Conservation (phyloP, 352 stramenopile species). For the Phytophthora rubi region DNA sequence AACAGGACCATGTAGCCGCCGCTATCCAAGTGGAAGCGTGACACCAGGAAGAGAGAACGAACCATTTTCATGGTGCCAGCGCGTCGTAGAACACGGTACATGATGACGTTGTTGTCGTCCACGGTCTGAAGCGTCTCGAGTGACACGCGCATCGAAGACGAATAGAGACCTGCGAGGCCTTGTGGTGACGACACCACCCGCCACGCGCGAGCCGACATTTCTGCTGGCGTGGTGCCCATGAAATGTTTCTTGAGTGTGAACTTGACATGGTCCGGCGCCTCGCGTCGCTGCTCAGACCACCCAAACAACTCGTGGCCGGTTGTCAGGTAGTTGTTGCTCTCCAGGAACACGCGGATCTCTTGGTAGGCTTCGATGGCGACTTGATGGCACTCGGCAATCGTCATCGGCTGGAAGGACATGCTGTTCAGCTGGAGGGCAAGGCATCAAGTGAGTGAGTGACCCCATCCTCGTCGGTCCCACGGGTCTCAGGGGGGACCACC, state of each 20-base stretch:
- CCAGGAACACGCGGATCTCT: constrained; percentile 50
- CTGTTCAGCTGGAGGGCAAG: constrained; percentile 16
- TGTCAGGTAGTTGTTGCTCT: constrained; percentile 50
- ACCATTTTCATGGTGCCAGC: constrained; percentile 26
- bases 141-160: constrained; percentile 48
- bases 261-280: constrained; percentile 49
- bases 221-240: constrained; percentile 28
- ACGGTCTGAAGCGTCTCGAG: constrained; percentile 54
- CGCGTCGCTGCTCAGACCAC: constrained; percentile 54
- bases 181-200: constrained; percentile 41
- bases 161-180: constrained; percentile 49
- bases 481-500: constrained; percentile 14
- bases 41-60: constrained; percentile 60
- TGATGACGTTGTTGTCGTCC: constrained; percentile 69
- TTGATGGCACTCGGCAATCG: constrained; percentile 47
- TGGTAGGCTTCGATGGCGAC: constrained; percentile 45
- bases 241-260: constrained; percentile 69
- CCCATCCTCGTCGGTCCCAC: constrained; percentile 13
- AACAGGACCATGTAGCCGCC: constrained; percentile 57
- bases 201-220: constrained; percentile 47
- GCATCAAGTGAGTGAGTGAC: constrained; percentile 10
- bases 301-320: constrained; percentile 58
- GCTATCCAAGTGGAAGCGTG: constrained; percentile 42
- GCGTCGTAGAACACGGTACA: constrained; percentile 53
- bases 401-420: constrained; percentile 36